These are phyloP conservation scores for Castanea sativa DNA, from an alignment of 306 rosid genomes.

Conservation along the genomic window DNA sequence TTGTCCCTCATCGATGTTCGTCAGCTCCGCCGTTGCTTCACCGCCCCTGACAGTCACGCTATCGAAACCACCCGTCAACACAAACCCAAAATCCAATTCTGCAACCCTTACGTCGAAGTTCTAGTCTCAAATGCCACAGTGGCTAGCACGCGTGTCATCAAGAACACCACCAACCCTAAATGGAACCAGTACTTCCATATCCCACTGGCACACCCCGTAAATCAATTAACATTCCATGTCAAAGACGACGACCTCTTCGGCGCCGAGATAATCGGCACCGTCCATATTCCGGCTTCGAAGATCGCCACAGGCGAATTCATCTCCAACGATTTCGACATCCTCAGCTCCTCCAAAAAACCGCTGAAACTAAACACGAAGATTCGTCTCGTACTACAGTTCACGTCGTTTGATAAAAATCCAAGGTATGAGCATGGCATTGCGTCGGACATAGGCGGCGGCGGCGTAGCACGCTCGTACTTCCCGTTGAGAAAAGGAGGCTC, in stretches of 20 bases:
- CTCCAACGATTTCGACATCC: slow-evolving; percentile 47
- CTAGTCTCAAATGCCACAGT: slow-evolving; percentile 73
- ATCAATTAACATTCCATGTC: slow-evolving; percentile 61
- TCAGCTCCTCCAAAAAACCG: slow-evolving; percentile 37
- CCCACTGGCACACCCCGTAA: slow-evolving; percentile 71
- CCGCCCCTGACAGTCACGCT: slow-evolving; percentile 60
- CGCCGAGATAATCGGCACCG: slow-evolving; percentile 57
- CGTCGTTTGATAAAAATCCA: slow-evolving; percentile 38
- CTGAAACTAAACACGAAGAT: slow-evolving; percentile 52
- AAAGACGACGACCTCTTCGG: slow-evolving; percentile 85
- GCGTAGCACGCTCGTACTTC: slow-evolving; percentile 74
- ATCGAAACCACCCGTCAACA: too few relatives aligned
- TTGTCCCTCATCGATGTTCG: slow-evolving; percentile 64
- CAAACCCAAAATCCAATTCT: slow-evolving; percentile 18
- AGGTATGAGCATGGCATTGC: slow-evolving; percentile 60
- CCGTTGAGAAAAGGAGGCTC: slow-evolving; percentile 76
- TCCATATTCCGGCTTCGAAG: slow-evolving; percentile 44
- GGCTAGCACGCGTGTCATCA: slow-evolving; percentile 85
- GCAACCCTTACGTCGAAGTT: slow-evolving; percentile 82
- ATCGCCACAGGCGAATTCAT: slow-evolving; percentile 45
- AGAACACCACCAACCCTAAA: slow-evolving; percentile 53
- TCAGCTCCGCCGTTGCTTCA: slow-evolving; percentile 74
- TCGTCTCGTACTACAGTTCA: slow-evolving; percentile 24
- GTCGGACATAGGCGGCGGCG: slow-evolving; percentile 56
- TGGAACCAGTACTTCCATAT: slow-evolving; percentile 71